Evolutionary conservation across 495 filamentous ascomycete species (phyloP), one percentile per base, ranked within the genome.

Genomic region (Penicillium paradoxum): DNA sequence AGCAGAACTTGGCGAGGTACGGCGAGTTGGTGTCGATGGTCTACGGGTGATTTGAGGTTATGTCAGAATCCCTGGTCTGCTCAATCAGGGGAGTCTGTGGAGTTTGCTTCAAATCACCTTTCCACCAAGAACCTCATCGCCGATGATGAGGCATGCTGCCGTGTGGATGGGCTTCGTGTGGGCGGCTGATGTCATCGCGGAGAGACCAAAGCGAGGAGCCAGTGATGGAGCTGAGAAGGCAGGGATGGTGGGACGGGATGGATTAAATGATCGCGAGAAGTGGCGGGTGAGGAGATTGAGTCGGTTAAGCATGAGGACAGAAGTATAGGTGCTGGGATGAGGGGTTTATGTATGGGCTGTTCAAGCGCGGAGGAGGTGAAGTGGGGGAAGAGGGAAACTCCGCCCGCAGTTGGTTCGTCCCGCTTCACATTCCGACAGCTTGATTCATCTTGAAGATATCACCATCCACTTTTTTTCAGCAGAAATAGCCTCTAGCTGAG

Each of bases 91-190:
- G 22, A 33, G n/a, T 18, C n/a, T 44, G 9, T 29, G 24, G 41
- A 44, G 27, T 24, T 40, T 17, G n/a, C n/a, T 6, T 48, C 17
- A 9, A 13, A 39, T 56, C 63, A 89, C 92, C 86, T 98, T 98
- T 55, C 93, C 93, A n/a, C 89, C 90, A 3, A 98, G 78, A 4
- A 98, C 89, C 65, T 98, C 93, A 70, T 98, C 92, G 18, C 93
- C 93, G 58, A 98, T 98, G 56, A 98, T 90, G 41, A 98, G 73
- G 64, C 90, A 96, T 52, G 88, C 93, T 25, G 93, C 93, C 43
- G 92, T 97, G 63, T 90, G 83, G 53, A 96, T 93, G 51, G 77
- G 82, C 58, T 79, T 79, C 45, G 75, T 75, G 51, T 77, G 70
- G 22, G 66, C 62, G 54, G 71, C 68, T 74, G 75, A 79, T 71